Evolutionary conservation across 345 rosid genomes (phyloP).

Genomic region (Arabis hirsuta): DNA sequence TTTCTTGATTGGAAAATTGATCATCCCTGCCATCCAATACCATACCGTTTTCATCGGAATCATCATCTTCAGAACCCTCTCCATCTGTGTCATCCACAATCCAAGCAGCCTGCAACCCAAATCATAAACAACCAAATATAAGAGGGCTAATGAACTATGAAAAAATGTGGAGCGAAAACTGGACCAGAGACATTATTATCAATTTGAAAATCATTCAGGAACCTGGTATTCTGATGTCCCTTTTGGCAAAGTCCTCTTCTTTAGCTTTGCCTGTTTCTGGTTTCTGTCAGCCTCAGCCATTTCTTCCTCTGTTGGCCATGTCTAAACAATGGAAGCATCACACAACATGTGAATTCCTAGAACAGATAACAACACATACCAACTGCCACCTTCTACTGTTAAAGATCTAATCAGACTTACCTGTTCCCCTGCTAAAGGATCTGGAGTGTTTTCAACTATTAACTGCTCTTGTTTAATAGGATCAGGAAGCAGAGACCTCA

Average conservation of each 20-base stretch:
- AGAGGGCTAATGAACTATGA: background rate
- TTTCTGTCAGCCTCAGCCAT: constrained; percentile 80
- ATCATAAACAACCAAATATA: constrained; percentile 13
- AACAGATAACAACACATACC: constrained; percentile 25
- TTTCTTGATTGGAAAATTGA: constrained; percentile 48
- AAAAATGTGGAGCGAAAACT: background rate
- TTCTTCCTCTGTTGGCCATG: constrained; percentile 97
- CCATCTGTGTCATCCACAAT: constrained; percentile 76
- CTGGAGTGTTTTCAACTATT: constrained; percentile 78
- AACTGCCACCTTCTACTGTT: background rate
- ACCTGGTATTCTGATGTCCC: constrained; percentile 99
- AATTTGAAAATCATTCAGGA: constrained; percentile 1
- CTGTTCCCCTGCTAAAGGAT: constrained; percentile 95
- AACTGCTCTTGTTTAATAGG: constrained; percentile 69
- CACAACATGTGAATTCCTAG: constrained; percentile 17
- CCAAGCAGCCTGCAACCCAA: constrained; percentile 87
- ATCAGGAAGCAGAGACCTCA: constrained; percentile 64
- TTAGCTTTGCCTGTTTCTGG: constrained; percentile 58
- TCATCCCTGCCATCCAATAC: constrained; percentile 68
- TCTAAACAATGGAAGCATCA: constrained; percentile 55
- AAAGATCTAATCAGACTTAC: constrained; percentile 44
- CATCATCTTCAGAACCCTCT: constrained; percentile 57
- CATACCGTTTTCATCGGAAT: constrained; percentile 72
- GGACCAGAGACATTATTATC: background rate
- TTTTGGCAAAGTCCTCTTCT: constrained; percentile 70